Evolutionary conservation across 2,329 filamentous ascomycete genomes (phyloP).

Genomic region (Hymenoscyphus salicellus): DNA sequence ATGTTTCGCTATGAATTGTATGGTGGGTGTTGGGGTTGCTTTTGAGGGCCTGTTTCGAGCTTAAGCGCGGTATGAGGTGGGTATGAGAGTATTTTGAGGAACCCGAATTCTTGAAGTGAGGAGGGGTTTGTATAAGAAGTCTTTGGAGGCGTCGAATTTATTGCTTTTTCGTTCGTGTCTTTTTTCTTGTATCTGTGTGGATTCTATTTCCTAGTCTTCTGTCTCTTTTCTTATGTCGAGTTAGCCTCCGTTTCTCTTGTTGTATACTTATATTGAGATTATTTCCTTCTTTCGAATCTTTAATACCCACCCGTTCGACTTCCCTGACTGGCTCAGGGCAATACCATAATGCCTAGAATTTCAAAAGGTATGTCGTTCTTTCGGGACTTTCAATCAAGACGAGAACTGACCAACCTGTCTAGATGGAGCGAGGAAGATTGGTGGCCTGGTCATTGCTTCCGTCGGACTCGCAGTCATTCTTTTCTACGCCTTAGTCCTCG

Average conservation of each 20-base stretch:
- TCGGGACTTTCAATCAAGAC: background rate
- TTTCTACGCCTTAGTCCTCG: constrained; percentile 4
- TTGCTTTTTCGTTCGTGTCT: background rate
- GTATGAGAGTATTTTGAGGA: background rate
- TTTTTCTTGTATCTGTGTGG: background rate
- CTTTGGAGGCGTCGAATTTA: background rate
- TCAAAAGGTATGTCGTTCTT: background rate
- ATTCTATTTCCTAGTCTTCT: background rate
- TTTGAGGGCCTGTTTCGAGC: background rate
- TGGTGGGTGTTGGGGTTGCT: background rate
- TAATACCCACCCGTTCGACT: background rate
- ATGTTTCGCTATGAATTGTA: background rate
- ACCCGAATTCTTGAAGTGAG: background rate
- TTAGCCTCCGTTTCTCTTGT: background rate
- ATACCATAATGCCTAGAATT: background rate
- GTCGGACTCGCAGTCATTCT: constrained; percentile 2
- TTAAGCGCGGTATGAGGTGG: background rate
- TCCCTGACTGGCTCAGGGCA: background rate
- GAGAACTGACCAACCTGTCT: background rate
- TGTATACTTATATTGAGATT: background rate
- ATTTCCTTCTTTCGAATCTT: background rate
- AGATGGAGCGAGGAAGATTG: constrained; percentile 1
- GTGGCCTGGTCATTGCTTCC: background rate
- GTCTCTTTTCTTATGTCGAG: background rate
- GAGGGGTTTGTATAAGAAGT: background rate